Conservation (phyloP, 371 early-diverging fungal genomes). For the Chytridium lagenaria region DNA sequence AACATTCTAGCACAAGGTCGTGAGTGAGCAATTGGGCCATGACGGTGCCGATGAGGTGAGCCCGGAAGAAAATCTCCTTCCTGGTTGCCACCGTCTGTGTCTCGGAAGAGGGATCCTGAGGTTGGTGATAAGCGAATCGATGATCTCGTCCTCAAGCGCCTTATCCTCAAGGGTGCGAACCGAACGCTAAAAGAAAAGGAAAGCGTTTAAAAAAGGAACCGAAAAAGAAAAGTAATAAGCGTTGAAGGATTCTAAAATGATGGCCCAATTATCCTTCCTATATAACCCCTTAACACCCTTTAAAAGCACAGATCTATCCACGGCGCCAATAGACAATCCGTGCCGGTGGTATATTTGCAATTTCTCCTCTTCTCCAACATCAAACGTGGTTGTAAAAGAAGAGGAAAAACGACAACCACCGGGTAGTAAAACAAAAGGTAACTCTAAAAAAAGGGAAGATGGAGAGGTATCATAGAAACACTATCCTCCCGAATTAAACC, state of each 20-base stretch:
- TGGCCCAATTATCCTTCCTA: background rate
- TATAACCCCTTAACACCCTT: background rate
- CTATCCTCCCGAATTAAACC: too few relatives aligned
- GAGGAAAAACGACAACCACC: too few relatives aligned
- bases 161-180: slow-evolving; percentile 67
- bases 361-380: background rate
- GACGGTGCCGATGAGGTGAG: slow-evolving; percentile 86
- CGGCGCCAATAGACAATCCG: background rate
- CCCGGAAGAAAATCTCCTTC: slow-evolving; percentile 92
- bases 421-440: too few relatives aligned
- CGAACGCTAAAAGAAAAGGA: slow-evolving; percentile 39
- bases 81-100: slow-evolving; percentile 78
- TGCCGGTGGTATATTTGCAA: background rate
- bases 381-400: background rate
- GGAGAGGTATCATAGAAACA: too few relatives aligned
- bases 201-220: background rate
- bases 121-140: slow-evolving; percentile 84
- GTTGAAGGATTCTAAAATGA: background rate
- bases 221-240: background rate
- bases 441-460: background rate
- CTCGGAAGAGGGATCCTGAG: slow-evolving; percentile 88
- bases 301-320: background rate
- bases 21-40: slow-evolving; percentile 81
- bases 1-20: slow-evolving; percentile 10
- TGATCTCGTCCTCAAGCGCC: slow-evolving; percentile 82